Percentiles rank a stretch among this genome's conserved stretches.
These are phyloP conservation scores for Mucor irregularis DNA, from an alignment of 371 early-diverging fungal genomes.

Conservation along the genomic window DNA sequence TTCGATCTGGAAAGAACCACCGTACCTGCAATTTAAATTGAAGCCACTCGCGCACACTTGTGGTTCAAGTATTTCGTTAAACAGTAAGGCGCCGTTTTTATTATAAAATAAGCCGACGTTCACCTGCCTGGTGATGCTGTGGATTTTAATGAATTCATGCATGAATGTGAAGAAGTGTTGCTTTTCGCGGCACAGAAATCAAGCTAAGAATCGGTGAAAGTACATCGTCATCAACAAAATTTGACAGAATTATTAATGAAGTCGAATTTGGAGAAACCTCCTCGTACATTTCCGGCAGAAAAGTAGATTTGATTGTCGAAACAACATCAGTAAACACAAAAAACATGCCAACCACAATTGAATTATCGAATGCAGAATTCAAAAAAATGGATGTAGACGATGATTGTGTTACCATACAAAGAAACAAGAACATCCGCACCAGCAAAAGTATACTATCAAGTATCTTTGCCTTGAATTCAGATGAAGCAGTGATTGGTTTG, in stretches of 20 bases:
- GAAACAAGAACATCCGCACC: constrained; percentile 8
- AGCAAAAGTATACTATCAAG: constrained; percentile 10
- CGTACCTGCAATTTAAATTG: too few species aligned
- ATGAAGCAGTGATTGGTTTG: constrained; percentile 6
- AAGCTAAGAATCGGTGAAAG: constrained; percentile 6
- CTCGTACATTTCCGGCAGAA: background rate
- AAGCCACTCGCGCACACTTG: too few species aligned
- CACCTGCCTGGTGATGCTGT: constrained; percentile 3
- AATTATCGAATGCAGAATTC: constrained; percentile 6
- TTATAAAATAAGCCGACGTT: background rate
- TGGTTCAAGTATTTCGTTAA: too few species aligned
- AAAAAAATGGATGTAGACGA: constrained; percentile 8
- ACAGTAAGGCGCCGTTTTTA: constrained; percentile 3
- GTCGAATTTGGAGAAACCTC: background rate
- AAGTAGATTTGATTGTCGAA: constrained; percentile 3
- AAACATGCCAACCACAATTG: constrained; percentile 4
- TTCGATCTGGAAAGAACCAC: too few species aligned
- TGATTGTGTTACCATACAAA: constrained; percentile 6
- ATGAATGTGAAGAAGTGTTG: constrained; percentile 1
- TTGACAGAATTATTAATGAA: background rate
- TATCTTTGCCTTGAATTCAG: constrained; percentile 1
- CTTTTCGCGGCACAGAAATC: background rate
- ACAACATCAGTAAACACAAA: constrained; percentile 2
- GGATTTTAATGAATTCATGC: background rate
- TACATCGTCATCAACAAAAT: constrained; percentile 5